Conservation (phyloP, 305 asterid genomes). For the Fraxinus paxiana region DNA sequence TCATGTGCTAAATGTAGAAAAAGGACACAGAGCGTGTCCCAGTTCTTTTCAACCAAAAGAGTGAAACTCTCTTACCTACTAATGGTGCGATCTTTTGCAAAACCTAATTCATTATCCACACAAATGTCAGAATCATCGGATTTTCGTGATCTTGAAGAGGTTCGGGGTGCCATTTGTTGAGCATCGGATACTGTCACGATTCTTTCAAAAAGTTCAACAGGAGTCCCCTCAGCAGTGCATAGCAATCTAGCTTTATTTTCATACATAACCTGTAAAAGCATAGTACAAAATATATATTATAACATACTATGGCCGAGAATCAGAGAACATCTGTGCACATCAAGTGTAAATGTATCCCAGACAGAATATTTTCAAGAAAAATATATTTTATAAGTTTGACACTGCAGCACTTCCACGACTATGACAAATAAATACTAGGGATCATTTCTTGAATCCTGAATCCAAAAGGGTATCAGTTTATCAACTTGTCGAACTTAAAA, state of each 20-base stretch:
- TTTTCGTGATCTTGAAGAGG: constrained; percentile 45
- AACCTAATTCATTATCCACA: constrained; percentile 52
- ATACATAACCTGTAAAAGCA: constrained; percentile 40
- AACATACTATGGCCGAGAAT: not conserved
- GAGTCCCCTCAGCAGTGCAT: constrained; percentile 49
- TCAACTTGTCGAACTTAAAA: not conserved
- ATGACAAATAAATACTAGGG: not conserved
- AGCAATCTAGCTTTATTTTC: constrained; percentile 44
- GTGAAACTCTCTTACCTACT: constrained; percentile 33
- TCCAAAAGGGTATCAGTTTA: not conserved
- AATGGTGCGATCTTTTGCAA: constrained; percentile 56
- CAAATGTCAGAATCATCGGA: constrained; percentile 45
- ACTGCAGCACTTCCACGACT: not conserved
- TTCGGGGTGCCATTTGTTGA: constrained; percentile 43
- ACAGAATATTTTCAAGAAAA: not conserved
- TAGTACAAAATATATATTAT: not conserved
- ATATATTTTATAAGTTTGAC: not conserved
- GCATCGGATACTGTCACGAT: constrained; percentile 47
- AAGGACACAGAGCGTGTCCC: not conserved
- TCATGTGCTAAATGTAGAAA: not conserved
- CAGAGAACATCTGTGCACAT: not conserved
- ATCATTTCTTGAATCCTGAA: not conserved
- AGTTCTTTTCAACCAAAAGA: not conserved
- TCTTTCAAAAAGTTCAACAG: constrained; percentile 38
- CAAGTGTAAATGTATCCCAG: not conserved